Percentiles rank a stretch among this genome's conserved stretches.
Conservation (phyloP, 2,329 filamentous ascomycete species). For the Annulohypoxylon truncatum region DNA sequence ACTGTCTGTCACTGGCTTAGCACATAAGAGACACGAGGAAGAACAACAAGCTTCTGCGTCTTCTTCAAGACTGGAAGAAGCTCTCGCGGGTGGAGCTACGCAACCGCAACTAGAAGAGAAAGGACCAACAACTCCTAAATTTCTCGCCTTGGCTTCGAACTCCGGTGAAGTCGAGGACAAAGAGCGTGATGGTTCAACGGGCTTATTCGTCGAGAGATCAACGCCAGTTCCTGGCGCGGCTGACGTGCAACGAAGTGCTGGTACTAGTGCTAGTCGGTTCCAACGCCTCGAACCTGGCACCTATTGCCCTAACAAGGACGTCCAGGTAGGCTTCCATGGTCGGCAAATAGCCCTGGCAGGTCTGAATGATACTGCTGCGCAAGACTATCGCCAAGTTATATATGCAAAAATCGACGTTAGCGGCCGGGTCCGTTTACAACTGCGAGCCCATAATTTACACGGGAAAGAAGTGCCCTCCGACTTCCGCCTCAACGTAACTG, state of each 20-base stretch:
- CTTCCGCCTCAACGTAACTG: conserved; percentile 10
- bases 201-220: background rate
- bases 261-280: background rate
- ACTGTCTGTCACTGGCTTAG: conserved; percentile 7
- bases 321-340: conserved; percentile 18
- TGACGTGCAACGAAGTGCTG: background rate
- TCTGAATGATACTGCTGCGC: conserved; percentile 10
- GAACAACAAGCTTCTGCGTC: background rate
- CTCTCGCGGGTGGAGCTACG: background rate
- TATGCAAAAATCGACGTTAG: conserved; percentile 10
- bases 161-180: background rate
- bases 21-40: background rate
- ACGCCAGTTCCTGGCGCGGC: background rate
- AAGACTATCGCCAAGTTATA: conserved; percentile 20
- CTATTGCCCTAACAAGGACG: conserved; percentile 8
- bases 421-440: conserved; percentile 20
- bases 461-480: conserved; percentile 5
- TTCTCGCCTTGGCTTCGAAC: background rate
- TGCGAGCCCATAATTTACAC: conserved; percentile 20
- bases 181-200: background rate
- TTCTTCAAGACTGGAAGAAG: background rate
- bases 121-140: background rate
- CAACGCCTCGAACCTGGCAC: conserved; percentile 21
- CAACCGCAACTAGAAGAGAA: background rate
- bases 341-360: conserved; percentile 9